A percentile compares a stretch with the other conserved stretches of the same genome.
phyloP scores from a whole-genome alignment of 139 green algal species.

The Micractinium conductrix region DNA sequence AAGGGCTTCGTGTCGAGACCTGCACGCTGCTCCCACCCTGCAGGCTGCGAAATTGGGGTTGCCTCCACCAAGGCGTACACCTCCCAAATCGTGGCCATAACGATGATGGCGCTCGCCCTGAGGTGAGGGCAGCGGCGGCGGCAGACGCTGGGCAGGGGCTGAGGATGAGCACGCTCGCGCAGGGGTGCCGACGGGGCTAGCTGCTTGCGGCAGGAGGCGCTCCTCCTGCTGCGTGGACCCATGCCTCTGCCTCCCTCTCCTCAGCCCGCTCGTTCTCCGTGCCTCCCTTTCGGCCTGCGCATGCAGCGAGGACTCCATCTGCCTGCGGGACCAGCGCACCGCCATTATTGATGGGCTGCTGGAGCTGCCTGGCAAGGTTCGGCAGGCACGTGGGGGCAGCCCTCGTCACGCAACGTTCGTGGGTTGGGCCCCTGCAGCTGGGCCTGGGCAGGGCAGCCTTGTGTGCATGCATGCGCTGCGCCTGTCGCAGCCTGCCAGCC shows the following conservation, averaged over 20 bases:
- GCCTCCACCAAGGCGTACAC: constrained; percentile 78
- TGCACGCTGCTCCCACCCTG: too few relatives aligned
- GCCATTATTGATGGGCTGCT: constrained; percentile 88
- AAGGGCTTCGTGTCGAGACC: too few relatives aligned
- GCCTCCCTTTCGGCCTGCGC: neutral
- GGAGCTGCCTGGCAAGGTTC: constrained; percentile 69
- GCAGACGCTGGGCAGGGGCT: too few relatives aligned
- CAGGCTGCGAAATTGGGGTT: constrained; percentile 79
- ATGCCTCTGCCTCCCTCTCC: too few relatives aligned
- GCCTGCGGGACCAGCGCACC: constrained; percentile 70
- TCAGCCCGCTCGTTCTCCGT: too few relatives aligned
- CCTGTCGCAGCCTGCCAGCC: neutral
- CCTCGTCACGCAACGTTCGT: constrained; percentile 4
- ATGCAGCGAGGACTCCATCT: constrained; percentile 85
- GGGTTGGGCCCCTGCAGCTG: neutral
- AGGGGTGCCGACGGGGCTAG: too few relatives aligned
- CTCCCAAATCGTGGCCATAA: constrained; percentile 71
- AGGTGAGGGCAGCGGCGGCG: constrained; percentile 18
- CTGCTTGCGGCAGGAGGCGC: too few relatives aligned
- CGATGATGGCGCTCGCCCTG: constrained; percentile 75
- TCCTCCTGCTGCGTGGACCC: too few relatives aligned
- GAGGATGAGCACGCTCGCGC: too few relatives aligned
- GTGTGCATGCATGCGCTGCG: too few relatives aligned
- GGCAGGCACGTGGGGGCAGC: constrained; percentile 18
- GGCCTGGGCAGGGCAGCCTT: too few relatives aligned